Evolutionary conservation across 345 rosid species (phyloP).

Genomic region (Excoecaria cochinchinensis): DNA sequence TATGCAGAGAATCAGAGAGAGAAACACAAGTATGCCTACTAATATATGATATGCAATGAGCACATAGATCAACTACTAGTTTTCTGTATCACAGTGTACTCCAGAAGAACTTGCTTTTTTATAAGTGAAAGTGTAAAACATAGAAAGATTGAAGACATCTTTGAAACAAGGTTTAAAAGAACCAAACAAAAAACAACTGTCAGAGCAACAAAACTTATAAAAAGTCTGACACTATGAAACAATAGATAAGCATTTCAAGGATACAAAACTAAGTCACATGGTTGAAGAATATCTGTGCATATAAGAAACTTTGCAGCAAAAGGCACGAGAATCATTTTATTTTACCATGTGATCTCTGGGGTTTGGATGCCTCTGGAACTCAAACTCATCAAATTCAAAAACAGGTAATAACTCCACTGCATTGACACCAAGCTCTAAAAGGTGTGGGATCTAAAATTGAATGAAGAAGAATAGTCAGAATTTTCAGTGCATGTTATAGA

Average conservation of each 20-base stretch:
- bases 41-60: too few species aligned
- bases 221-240: not conserved
- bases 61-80: not conserved
- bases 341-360: constrained; percentile 96
- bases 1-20: not conserved
- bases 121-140: not conserved
- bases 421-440: constrained; percentile 83
- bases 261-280: not conserved
- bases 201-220: not conserved
- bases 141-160: not conserved
- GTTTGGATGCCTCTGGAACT: constrained; percentile 80
- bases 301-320: not conserved
- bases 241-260: not conserved
- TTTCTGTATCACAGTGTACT: not conserved
- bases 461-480: constrained; percentile 23
- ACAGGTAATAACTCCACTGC: constrained; percentile 92
- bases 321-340: not conserved
- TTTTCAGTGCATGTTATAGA: constrained; percentile 10
- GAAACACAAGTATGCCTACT: not conserved
- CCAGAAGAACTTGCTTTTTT: not conserved
- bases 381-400: constrained; percentile 91
- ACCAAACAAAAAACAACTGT: not conserved
- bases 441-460: constrained; percentile 72
- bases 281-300: not conserved
- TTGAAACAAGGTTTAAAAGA: not conserved